Conservation (phyloP, 2,329 filamentous ascomycete genomes). For the Passalora sequoiae region DNA sequence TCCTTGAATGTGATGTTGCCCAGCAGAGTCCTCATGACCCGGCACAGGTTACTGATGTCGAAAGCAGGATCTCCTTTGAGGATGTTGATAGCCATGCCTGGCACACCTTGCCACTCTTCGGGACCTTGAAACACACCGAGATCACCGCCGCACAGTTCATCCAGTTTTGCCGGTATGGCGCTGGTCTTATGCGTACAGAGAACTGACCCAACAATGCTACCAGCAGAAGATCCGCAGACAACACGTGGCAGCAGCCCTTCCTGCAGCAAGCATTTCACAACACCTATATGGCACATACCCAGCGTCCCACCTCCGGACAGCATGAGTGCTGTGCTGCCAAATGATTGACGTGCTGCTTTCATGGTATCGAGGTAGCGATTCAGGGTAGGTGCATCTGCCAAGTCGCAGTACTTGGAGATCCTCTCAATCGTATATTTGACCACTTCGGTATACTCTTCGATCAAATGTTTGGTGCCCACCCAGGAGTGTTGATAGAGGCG, state of each 20-base stretch:
- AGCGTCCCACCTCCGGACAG: slow-evolving; percentile 23
- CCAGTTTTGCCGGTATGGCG: slow-evolving; percentile 16
- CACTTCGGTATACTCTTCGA: slow-evolving; percentile 23
- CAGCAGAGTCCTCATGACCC: slow-evolving; percentile 74
- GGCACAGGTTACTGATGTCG: slow-evolving; percentile 73
- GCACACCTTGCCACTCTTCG: slow-evolving; percentile 18
- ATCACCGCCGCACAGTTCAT: slow-evolving; percentile 20
- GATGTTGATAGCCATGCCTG: slow-evolving; percentile 19
- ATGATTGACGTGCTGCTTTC: slow-evolving; percentile 19
- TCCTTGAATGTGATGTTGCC: slow-evolving; percentile 94
- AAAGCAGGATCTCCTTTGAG: slow-evolving; percentile 20
- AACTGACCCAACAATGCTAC: slow-evolving; percentile 23
- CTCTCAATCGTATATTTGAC: slow-evolving; percentile 25
- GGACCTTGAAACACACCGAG: slow-evolving; percentile 21
- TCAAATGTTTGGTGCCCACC: slow-evolving; percentile 21
- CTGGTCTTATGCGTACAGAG: slow-evolving; percentile 22
- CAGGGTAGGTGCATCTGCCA: slow-evolving; percentile 3
- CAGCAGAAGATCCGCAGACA: slow-evolving; percentile 23
- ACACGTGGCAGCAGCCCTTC: slow-evolving; percentile 19
- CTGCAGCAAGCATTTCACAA: slow-evolving; percentile 19
- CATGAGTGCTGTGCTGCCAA: slow-evolving; percentile 24
- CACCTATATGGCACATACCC: slow-evolving; percentile 25
- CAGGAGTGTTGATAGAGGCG: slow-evolving; percentile 20
- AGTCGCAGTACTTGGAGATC: slow-evolving; percentile 19
- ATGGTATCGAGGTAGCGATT: slow-evolving; percentile 16